These are phyloP conservation scores for Phytophthora cryptogea DNA, from an alignment of 352 stramenopile genomes.

Conservation along the genomic window DNA sequence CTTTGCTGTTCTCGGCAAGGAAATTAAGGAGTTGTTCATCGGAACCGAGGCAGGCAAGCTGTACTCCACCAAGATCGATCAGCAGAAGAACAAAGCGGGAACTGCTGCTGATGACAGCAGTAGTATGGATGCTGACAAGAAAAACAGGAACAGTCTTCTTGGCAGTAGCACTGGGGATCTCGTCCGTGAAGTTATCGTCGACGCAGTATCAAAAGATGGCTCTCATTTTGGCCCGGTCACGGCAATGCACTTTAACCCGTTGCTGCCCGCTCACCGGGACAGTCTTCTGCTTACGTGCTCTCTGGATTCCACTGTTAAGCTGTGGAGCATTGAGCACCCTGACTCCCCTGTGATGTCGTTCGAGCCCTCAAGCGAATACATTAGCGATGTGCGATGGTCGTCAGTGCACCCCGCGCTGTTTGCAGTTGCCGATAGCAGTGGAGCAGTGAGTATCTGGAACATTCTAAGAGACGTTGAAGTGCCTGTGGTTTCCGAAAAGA, in stretches of 20 bases:
- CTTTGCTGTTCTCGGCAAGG: constrained; percentile 81
- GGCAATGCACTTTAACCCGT: constrained; percentile 84
- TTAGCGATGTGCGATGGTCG: constrained; percentile 89
- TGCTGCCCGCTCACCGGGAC: constrained; percentile 73
- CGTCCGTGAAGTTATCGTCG: constrained; percentile 74
- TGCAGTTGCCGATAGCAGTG: constrained; percentile 79
- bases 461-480: constrained; percentile 86
- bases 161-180: constrained; percentile 29
- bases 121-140: constrained; percentile 46
- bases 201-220: constrained; percentile 59
- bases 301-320: constrained; percentile 86
- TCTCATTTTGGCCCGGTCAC: constrained; percentile 86
- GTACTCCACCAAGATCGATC: constrained; percentile 76
- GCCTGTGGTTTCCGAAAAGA: constrained; percentile 62
- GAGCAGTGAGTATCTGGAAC: constrained; percentile 82
- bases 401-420: constrained; percentile 80
- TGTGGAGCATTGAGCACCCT: constrained; percentile 85
- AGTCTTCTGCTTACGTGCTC: constrained; percentile 82
- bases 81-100: constrained; percentile 70
- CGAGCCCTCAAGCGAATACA: constrained; percentile 88
- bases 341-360: constrained; percentile 78
- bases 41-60: constrained; percentile 84
- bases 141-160: constrained; percentile 34
- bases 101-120: constrained; percentile 21
- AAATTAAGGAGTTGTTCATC: constrained; percentile 86